Conservation (phyloP, 768 basidiomycete genomes). For the Daedaleopsis sinensis region DNA sequence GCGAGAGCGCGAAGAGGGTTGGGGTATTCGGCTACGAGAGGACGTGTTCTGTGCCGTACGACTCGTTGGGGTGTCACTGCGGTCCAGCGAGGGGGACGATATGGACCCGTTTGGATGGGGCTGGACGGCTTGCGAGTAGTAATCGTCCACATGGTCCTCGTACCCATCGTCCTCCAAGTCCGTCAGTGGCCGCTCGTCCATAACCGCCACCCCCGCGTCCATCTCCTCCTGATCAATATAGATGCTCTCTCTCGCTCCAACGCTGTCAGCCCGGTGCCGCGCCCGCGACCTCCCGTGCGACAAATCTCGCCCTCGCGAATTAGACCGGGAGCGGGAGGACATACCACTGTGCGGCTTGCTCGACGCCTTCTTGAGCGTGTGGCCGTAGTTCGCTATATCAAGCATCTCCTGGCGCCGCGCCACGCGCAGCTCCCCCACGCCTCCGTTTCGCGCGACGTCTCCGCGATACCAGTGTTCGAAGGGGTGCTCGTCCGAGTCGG, state of each 20-base stretch:
- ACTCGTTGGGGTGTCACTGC: slow-evolving; percentile 27
- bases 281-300: slow-evolving; percentile 19
- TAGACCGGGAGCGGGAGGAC: slow-evolving; percentile 27
- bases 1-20: slow-evolving; percentile 44
- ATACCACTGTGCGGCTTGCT: slow-evolving; percentile 17
- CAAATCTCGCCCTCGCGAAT: slow-evolving; percentile 30
- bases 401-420: slow-evolving; percentile 81
- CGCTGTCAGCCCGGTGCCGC: slow-evolving; percentile 69
- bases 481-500: slow-evolving; percentile 79
- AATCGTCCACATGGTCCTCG: slow-evolving; percentile 40
- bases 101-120: slow-evolving; percentile 23
- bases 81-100: slow-evolving; percentile 25
- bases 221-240: slow-evolving; percentile 64
- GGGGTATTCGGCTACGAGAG: slow-evolving; percentile 25
- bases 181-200: slow-evolving; percentile 77
- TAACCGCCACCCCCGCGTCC: slow-evolving; percentile 51
- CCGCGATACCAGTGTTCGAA: slow-evolving; percentile 93
- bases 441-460: slow-evolving; percentile 83
- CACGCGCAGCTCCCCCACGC: slow-evolving; percentile 82
- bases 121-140: slow-evolving; percentile 13
- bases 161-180: slow-evolving; percentile 59
- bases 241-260: slow-evolving; percentile 62
- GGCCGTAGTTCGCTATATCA: slow-evolving; percentile 85
- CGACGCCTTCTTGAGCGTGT: slow-evolving; percentile 45
- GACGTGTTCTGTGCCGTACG: slow-evolving; percentile 13